These are phyloP conservation scores for Blastobotrys apis DNA, from an alignment of 1,139 yeast genomes.

Conservation along the genomic window DNA sequence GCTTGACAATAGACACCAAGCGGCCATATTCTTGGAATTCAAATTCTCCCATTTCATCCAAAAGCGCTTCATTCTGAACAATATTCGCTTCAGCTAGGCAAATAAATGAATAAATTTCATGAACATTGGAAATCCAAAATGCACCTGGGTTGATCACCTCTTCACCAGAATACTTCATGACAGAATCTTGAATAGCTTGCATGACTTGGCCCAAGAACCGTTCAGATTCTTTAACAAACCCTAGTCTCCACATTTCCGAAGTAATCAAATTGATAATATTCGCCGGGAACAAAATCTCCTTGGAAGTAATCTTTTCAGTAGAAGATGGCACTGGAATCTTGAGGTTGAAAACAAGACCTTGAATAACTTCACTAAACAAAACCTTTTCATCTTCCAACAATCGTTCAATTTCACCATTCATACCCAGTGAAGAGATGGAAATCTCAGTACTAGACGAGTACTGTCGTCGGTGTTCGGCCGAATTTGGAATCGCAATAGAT, in stretches of 20 bases:
- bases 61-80: constrained; percentile 71
- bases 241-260: constrained; percentile 98
- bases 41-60: constrained; percentile 81
- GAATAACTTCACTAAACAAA: constrained; percentile 79
- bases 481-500: constrained; percentile 30
- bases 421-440: constrained; percentile 28
- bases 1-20: constrained; percentile 86
- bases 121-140: constrained; percentile 96
- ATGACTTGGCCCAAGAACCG: constrained; percentile 86
- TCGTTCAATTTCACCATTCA: constrained; percentile 39
- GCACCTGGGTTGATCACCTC: constrained; percentile 92
- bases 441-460: constrained; percentile 28
- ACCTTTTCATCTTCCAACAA: constrained; percentile 71
- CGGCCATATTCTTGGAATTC: constrained; percentile 89
- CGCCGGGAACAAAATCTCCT: constrained; percentile 95
- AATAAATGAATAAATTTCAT: constrained; percentile 91
- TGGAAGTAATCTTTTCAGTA: constrained; percentile 73
- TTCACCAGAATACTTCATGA: constrained; percentile 56
- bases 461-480: constrained; percentile 25
- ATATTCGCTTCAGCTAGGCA: constrained; percentile 90
- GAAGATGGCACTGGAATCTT: constrained; percentile 83
- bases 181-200: constrained; percentile 71
- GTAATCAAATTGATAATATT: constrained; percentile 87
- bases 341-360: constrained; percentile 82
- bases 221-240: constrained; percentile 89